Base-by-base conservation (phyloP, 2,329 filamentous ascomycete genomes). In the Thielaviopsis ethacetica region DNA sequence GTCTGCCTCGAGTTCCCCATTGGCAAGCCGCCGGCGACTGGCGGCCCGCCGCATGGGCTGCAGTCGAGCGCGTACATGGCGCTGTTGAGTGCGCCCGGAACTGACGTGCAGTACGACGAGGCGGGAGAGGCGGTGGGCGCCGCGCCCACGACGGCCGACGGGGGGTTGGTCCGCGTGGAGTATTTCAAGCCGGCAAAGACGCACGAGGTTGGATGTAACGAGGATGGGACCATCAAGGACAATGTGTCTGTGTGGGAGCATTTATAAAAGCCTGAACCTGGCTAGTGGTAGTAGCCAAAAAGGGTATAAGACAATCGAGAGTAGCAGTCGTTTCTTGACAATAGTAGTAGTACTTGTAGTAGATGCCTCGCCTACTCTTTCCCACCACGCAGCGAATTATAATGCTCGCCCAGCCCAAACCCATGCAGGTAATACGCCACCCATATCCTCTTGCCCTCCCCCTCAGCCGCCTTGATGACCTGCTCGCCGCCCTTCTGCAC, bases 341-440 rank as follows among this genome's bases (percentile, higher is more conserved):
- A 22, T 52, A 26, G 24, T n/a, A n/a, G n/a, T n/a, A n/a, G n/a
- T n/a, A n/a, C n/a, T n/a, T n/a, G n/a, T n/a, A n/a, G n/a, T 26
- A 26, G 3, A 26, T 26, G 24, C 9, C 21, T 22, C 10, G 13
- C 21, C 17, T 17, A 26, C 54, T 22, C 56, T 19, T 30, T 53
- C 41, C n/a, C 34, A 34, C 38, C 57, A 65, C 81, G 71, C 68
- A 98, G 71, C 57, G 91, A 95, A 69, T 98, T 98, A 72, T 98
- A 98, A 72, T 98, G 93, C 74, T 97, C 93, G 13, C 93, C 93
- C 55, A 98, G 74, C 1, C 91, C 91, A 70, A 94, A 97, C 54
- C 88, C 88, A 73, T 96, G 90, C 66, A 87, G 80, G 71, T 97
- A 97, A 71, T 97, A 98, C 41, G 90, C 91, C 70, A 98, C 70